Conservation (phyloP, 202 grass and related monocot species). For the Schoenoplectus triqueter region DNA sequence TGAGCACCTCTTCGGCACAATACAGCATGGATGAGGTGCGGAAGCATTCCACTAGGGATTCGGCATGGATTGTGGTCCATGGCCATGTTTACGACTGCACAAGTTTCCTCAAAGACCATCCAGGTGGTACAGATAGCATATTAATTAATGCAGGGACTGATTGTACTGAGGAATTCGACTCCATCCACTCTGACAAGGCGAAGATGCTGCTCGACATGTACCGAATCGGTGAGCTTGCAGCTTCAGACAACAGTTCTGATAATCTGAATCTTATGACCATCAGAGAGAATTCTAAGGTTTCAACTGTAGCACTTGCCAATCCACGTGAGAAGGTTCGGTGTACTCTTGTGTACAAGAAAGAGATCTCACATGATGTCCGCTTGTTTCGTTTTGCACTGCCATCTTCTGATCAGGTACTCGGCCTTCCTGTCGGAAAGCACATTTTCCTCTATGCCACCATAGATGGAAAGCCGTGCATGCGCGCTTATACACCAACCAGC, state of each 20-base stretch:
- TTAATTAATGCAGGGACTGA: slow-evolving; percentile 44
- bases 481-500: slow-evolving; percentile 86
- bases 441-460: slow-evolving; percentile 51
- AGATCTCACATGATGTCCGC: slow-evolving; percentile 58
- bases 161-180: slow-evolving; percentile 55
- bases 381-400: slow-evolving; percentile 70
- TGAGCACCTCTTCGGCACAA: slow-evolving; percentile 37
- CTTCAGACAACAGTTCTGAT: slow-evolving; percentile 35
- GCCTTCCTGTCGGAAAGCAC: slow-evolving; percentile 71
- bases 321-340: slow-evolving; percentile 49
- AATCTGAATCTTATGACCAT: slow-evolving; percentile 43
- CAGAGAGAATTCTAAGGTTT: slow-evolving; percentile 36
- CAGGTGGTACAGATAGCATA: slow-evolving; percentile 53
- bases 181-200: slow-evolving; percentile 58
- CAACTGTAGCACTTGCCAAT: slow-evolving; percentile 51
- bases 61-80: slow-evolving; percentile 79
- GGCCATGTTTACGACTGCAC: slow-evolving; percentile 83
- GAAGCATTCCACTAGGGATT: slow-evolving; percentile 54
- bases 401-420: slow-evolving; percentile 51
- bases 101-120: slow-evolving; percentile 49
- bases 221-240: slow-evolving; percentile 67
- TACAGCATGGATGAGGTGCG: slow-evolving; percentile 65
- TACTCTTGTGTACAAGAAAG: slow-evolving; percentile 52
- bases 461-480: slow-evolving; percentile 66
- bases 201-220: slow-evolving; percentile 64